phyloP scores from a whole-genome alignment of 2,329 filamentous ascomycete genomes.

The Neofusicoccum sp. region DNA sequence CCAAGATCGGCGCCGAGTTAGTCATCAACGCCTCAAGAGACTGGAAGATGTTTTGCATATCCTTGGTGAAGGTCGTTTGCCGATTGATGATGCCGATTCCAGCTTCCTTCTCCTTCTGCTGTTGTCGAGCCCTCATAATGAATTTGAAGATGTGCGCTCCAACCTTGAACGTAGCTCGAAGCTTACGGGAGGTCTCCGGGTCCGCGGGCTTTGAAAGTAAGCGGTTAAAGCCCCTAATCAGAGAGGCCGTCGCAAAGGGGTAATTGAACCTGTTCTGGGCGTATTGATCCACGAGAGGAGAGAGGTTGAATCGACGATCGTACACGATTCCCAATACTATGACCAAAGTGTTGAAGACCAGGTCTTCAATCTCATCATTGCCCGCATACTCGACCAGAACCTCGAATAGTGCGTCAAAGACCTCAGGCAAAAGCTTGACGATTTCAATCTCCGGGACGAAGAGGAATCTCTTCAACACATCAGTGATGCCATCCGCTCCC shows the following conservation, averaged over 20 bases:
- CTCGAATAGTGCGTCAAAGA: constrained; percentile 87
- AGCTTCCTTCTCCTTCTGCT: constrained; percentile 85
- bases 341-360: constrained; percentile 87
- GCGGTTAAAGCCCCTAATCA: constrained; percentile 82
- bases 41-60: constrained; percentile 84
- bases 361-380: constrained; percentile 86
- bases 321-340: constrained; percentile 90
- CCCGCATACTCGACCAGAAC: constrained; percentile 89
- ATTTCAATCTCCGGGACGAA: constrained; percentile 98
- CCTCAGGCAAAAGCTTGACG: constrained; percentile 86
- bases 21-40: constrained; percentile 87
- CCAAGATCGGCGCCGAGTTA: constrained; percentile 77
- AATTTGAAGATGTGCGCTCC: constrained; percentile 91
- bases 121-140: constrained; percentile 82
- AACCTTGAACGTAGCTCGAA: constrained; percentile 92
- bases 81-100: constrained; percentile 77
- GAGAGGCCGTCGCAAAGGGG: constrained; percentile 83
- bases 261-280: constrained; percentile 87
- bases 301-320: constrained; percentile 88
- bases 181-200: constrained; percentile 74
- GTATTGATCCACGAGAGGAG: constrained; percentile 87
- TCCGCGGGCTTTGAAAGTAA: constrained; percentile 81
- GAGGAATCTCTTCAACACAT: constrained; percentile 75
- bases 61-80: constrained; percentile 72
- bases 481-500: constrained; percentile 67